Percentiles rank a stretch among this genome's conserved stretches.
Conservation (phyloP, 2,329 filamentous ascomycete species). For the Mycocentrospora acerina region DNA sequence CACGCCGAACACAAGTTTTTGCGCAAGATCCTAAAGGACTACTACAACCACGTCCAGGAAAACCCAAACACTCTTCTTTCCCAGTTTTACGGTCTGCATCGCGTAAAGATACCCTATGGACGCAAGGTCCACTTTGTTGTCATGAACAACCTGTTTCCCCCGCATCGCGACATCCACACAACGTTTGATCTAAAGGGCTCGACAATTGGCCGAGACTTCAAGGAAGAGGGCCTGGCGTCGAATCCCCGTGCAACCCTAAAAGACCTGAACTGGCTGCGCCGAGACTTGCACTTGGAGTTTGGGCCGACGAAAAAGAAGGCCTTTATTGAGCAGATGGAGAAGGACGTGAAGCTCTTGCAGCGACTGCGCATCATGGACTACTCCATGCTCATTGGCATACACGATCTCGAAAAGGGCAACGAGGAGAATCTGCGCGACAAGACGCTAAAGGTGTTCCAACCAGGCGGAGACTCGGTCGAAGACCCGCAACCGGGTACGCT, state of each 20-base stretch:
- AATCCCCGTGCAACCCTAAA: conserved; percentile 94
- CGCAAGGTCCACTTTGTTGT: conserved; percentile 99
- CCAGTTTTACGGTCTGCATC: conserved; percentile 95
- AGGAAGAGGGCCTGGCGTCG: conserved; percentile 79
- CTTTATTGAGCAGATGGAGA: conserved; percentile 86
- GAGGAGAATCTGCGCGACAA: conserved; percentile 90
- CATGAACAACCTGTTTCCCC: conserved; percentile 99
- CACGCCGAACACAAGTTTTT: conserved; percentile 90
- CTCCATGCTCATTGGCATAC: conserved; percentile 89
- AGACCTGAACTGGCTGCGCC: conserved; percentile 92
- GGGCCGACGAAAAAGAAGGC: conserved; percentile 84
- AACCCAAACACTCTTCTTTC: conserved; percentile 97
- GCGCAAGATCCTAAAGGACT: conserved; percentile 81
- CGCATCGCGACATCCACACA: conserved; percentile 93
- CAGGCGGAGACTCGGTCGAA: conserved; percentile 65
- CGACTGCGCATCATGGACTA: conserved; percentile 98
- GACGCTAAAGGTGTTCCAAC: conserved; percentile 91
- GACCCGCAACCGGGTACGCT: conserved; percentile 64
- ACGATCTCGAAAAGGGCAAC: conserved; percentile 86
- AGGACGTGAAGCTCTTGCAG: conserved; percentile 84
- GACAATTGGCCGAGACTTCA: conserved; percentile 88
- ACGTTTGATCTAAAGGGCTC: conserved; percentile 98
- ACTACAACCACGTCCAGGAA: conserved; percentile 86
- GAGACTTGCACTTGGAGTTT: conserved; percentile 82
- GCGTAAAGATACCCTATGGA: conserved; percentile 97